These are phyloP conservation scores for Microdochium bolleyi DNA, from an alignment of 2,329 filamentous ascomycete genomes.

Conservation along the genomic window DNA sequence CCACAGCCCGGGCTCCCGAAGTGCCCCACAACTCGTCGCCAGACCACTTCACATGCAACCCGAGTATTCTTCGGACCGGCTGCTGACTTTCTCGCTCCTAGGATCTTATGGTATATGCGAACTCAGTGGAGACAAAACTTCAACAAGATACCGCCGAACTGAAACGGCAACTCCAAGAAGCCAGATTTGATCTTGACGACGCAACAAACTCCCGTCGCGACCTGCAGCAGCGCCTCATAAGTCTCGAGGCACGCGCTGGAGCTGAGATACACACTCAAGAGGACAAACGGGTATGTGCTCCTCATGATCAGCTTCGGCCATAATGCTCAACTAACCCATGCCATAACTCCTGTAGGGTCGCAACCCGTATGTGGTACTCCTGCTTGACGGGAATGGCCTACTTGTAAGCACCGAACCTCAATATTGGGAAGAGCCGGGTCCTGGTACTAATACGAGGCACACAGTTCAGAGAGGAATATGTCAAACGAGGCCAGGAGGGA, in stretches of 20 bases:
- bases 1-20: neutral
- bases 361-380: constrained; percentile 51
- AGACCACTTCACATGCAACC: neutral
- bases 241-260: constrained; percentile 26
- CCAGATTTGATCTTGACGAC: constrained; percentile 41
- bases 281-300: constrained; percentile 34
- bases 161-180: constrained; percentile 29
- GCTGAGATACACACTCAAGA: constrained; percentile 29
- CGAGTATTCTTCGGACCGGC: neutral
- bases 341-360: constrained; percentile 34
- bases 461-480: constrained; percentile 49
- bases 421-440: neutral
- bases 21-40: neutral
- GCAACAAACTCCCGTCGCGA: constrained; percentile 39
- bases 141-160: constrained; percentile 35
- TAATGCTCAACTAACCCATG: constrained; percentile 9
- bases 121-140: constrained; percentile 33
- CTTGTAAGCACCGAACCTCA: constrained; percentile 32
- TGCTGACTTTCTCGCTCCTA: constrained; percentile 11
- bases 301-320: neutral
- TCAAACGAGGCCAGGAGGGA: constrained; percentile 46
- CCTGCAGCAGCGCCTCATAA: constrained; percentile 37
- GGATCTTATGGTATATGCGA: constrained; percentile 39
- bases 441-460: neutral
- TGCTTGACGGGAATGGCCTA: constrained; percentile 57